phyloP scores from a whole-genome alignment of 106 monocot species.

The Vanilla planifolia region DNA sequence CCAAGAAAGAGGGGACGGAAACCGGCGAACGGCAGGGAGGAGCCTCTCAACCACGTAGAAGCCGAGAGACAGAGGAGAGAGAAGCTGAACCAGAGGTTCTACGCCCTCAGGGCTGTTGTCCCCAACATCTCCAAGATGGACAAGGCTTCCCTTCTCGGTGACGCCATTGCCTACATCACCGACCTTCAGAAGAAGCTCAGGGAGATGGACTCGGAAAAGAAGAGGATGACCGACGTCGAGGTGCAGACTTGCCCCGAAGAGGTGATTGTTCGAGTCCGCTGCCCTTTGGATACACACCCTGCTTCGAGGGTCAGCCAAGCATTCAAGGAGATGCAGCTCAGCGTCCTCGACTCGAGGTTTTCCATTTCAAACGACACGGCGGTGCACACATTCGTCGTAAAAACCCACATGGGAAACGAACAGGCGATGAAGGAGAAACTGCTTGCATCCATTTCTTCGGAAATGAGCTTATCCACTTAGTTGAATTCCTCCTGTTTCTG shows the following conservation, averaged over 20 bases:
- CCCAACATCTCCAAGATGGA: slow-evolving; percentile 85
- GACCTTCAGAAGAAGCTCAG: slow-evolving; percentile 67
- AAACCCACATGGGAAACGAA: slow-evolving; percentile 41
- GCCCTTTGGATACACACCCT: slow-evolving; percentile 68
- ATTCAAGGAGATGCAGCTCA: slow-evolving; percentile 51
- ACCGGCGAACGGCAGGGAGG: slow-evolving; percentile 65
- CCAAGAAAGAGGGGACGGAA: slow-evolving; percentile 64
- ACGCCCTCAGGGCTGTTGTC: slow-evolving; percentile 60
- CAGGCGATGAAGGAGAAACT: slow-evolving; percentile 59
- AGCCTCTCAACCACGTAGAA: slow-evolving; percentile 67
- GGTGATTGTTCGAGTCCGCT: slow-evolving; percentile 56
- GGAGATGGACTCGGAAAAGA: slow-evolving; percentile 50
- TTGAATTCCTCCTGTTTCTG: no score
- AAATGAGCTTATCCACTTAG: no score
- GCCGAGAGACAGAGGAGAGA: slow-evolving; percentile 70
- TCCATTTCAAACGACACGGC: slow-evolving; percentile 30
- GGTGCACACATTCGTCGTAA: slow-evolving; percentile 71
- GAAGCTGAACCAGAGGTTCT: slow-evolving; percentile 81
- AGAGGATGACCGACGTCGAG: slow-evolving; percentile 37
- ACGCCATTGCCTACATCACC: slow-evolving; percentile 65
- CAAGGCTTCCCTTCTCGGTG: slow-evolving; percentile 64
- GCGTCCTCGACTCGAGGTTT: slow-evolving; percentile 52
- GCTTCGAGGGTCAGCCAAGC: slow-evolving; percentile 50
- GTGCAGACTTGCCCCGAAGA: slow-evolving; percentile 43
- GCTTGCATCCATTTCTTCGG: slow-evolving; percentile 42